A percentile compares a stretch with the other conserved stretches of the same genome.
These are phyloP conservation scores for Wickerhamomyces sp. DNA, from an alignment of 1,139 yeast genomes.

Conservation along the genomic window DNA sequence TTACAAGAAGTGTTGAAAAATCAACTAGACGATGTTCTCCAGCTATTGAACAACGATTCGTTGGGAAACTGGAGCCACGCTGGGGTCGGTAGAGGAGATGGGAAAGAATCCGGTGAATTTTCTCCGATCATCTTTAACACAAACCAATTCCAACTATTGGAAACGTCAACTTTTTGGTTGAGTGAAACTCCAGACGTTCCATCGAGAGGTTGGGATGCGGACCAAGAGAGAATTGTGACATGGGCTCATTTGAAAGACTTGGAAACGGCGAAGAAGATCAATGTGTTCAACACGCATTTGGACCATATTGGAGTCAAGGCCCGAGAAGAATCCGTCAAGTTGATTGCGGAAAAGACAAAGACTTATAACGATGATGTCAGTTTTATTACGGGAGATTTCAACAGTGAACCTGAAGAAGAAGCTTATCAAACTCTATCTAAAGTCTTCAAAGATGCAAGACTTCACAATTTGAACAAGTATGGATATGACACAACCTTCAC, in stretches of 20 bases:
- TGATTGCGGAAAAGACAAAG: constrained; percentile 39
- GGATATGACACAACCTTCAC: constrained; percentile 46
- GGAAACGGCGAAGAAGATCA: constrained; percentile 27
- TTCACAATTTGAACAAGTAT: constrained; percentile 27
- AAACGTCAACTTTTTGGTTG: constrained; percentile 37
- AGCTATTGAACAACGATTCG: constrained; percentile 19
- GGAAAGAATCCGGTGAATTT: constrained; percentile 38
- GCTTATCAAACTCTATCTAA: constrained; percentile 39
- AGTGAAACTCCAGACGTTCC: constrained; percentile 45
- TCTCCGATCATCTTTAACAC: constrained; percentile 38
- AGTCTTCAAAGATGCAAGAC: constrained; percentile 31
- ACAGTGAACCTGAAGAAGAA: constrained; percentile 47
- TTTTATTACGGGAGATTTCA: constrained; percentile 42
- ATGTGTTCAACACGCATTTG: constrained; percentile 53
- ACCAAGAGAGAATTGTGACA: constrained; percentile 40
- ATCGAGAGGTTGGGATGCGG: constrained; percentile 55
- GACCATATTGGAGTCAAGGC: constrained; percentile 50
- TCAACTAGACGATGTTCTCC: constrained; percentile 44
- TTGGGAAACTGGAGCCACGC: constrained; percentile 33
- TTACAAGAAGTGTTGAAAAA: constrained; percentile 51
- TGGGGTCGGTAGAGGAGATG: constrained; percentile 47
- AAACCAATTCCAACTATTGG: constrained; percentile 33
- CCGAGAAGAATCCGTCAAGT: constrained; percentile 40
- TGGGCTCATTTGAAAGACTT: constrained; percentile 36
- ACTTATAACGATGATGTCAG: constrained; percentile 38